These are phyloP conservation scores for Pontederia crassipes DNA, from an alignment of 176 grass and related monocot species.

Conservation along the genomic window DNA sequence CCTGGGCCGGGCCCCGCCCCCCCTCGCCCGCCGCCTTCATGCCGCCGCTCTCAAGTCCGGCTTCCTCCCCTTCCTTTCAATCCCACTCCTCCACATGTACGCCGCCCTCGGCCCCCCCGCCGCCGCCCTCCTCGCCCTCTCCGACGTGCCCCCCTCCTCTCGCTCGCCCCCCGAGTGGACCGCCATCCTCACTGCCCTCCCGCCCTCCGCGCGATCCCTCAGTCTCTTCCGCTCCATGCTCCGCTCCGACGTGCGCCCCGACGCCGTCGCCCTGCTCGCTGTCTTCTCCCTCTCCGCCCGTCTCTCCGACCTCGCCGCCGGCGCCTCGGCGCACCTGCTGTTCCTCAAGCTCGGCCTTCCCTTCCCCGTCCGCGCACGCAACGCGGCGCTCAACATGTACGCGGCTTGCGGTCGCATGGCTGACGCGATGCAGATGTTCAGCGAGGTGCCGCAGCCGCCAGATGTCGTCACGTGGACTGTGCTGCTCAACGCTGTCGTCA, in stretches of 20 bases:
- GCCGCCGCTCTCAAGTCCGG: slow-evolving; percentile 5
- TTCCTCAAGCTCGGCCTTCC: slow-evolving; percentile 28
- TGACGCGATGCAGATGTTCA: slow-evolving; percentile 14
- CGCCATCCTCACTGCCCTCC: slow-evolving; percentile 25
- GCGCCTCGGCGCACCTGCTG: slow-evolving; percentile 21
- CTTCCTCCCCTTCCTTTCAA: slow-evolving; percentile 9
- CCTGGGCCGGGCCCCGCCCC: background rate
- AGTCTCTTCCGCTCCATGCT: slow-evolving; percentile 25
- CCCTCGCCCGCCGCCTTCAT: background rate
- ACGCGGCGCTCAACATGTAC: slow-evolving; percentile 13
- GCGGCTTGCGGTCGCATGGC: slow-evolving; percentile 10
- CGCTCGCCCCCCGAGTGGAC: slow-evolving; percentile 22
- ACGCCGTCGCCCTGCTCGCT: slow-evolving; percentile 20
- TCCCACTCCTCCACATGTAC: slow-evolving; percentile 17
- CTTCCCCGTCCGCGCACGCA: slow-evolving; percentile 15
- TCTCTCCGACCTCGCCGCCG: slow-evolving; percentile 17
- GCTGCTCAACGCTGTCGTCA: background rate
- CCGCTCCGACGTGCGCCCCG: slow-evolving; percentile 13
- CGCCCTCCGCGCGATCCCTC: slow-evolving; percentile 8
- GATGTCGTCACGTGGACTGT: slow-evolving; percentile 15
- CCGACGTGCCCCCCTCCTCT: background rate
- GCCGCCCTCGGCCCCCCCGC: slow-evolving; percentile 20
- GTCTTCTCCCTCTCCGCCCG: slow-evolving; percentile 23
- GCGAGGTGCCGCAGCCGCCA: slow-evolving; percentile 2
- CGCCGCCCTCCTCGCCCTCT: slow-evolving; percentile 23